phyloP scores from a whole-genome alignment of 768 basidiomycete genomes.

The Dendrothele bispora region DNA sequence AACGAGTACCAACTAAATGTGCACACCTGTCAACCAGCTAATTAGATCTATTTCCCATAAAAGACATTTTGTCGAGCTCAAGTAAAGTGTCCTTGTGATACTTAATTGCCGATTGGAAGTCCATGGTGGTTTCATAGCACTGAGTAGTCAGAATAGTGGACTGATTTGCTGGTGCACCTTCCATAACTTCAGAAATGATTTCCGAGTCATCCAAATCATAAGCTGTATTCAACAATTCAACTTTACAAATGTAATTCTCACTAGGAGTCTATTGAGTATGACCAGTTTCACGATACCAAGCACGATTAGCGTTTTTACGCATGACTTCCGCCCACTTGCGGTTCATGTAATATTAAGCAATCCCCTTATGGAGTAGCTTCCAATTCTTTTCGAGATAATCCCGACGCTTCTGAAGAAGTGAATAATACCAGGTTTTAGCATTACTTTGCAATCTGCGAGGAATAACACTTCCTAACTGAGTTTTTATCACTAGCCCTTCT shows the following conservation, averaged over 20 bases:
- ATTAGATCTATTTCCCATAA: not conserved
- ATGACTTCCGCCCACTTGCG: too few species aligned
- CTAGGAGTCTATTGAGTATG: conserved; percentile 8
- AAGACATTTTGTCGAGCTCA: not conserved
- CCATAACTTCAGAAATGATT: conserved; percentile 10
- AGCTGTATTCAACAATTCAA: conserved; percentile 4
- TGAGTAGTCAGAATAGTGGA: conserved; percentile 10
- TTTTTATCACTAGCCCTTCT: too few species aligned
- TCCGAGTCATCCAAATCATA: conserved; percentile 8
- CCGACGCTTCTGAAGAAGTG: not conserved
- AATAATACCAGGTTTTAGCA: not conserved
- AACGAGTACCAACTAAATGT: not conserved
- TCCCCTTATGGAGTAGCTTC: not conserved
- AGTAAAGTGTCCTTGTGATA: conserved; percentile 18
- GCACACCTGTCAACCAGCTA: not conserved
- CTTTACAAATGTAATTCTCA: conserved; percentile 13
- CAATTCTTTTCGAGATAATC: not conserved
- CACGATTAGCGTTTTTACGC: not conserved
- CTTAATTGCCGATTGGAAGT: conserved; percentile 17
- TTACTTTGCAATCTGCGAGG: not conserved
- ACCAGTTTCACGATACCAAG: conserved; percentile 4
- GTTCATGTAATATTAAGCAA: too few species aligned
- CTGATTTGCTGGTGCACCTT: conserved; percentile 14
- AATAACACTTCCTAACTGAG: not conserved
- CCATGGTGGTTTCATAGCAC: not conserved